phyloP scores from a whole-genome alignment of 2,329 filamentous ascomycete species.

The Alternaria ventricosa region DNA sequence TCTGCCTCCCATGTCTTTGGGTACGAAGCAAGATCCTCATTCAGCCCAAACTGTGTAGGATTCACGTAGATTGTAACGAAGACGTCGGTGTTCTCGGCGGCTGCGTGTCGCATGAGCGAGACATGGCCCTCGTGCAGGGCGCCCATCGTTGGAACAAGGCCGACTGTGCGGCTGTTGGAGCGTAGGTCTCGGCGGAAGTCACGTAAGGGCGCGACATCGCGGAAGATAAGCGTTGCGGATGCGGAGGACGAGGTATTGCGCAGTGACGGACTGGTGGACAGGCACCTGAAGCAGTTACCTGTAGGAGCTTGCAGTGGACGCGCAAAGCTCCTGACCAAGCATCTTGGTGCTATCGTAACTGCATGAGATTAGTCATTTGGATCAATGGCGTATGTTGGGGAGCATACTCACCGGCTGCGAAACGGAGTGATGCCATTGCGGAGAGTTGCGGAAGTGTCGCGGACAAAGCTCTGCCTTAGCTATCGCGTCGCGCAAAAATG shows the following conservation, averaged over 20 bases:
- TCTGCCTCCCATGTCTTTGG: conserved; percentile 89
- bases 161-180: conserved; percentile 73
- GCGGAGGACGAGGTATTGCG: conserved; percentile 26
- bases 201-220: conserved; percentile 74
- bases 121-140: conserved; percentile 93
- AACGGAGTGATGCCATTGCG: conserved; percentile 34
- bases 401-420: conserved; percentile 22
- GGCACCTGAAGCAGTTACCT: conserved; percentile 19
- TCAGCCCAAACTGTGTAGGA: conserved; percentile 90
- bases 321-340: conserved; percentile 3
- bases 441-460: conserved; percentile 28
- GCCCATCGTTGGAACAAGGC: conserved; percentile 96
- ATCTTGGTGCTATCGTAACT: conserved; percentile 18
- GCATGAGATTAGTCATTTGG: conserved; percentile 12
- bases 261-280: conserved; percentile 27
- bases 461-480: conserved; percentile 11
- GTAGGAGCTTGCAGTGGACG: background rate
- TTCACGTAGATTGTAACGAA: conserved; percentile 96
- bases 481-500: background rate
- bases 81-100: conserved; percentile 82
- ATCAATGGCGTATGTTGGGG: conserved; percentile 15
- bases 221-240: conserved; percentile 70
- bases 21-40: conserved; percentile 88
- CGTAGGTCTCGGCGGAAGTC: conserved; percentile 71
- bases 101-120: conserved; percentile 82